phyloP scores from a whole-genome alignment of 495 filamentous ascomycete genomes.

The Penicillium maclennaniae region DNA sequence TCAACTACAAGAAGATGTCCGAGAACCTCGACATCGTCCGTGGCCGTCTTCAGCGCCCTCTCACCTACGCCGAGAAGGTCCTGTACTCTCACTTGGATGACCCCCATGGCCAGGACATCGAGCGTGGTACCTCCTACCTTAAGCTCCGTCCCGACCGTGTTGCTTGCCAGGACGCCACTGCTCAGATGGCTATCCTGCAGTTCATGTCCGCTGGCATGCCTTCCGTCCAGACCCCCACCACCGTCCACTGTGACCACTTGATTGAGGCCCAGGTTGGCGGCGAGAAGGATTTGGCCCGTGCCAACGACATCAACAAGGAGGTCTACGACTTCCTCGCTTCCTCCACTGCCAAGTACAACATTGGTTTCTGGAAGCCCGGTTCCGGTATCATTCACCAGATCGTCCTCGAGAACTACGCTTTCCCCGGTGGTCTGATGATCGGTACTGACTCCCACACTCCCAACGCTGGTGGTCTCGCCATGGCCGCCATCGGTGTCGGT shows the following conservation, averaged over 20 bases:
- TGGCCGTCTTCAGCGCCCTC: constrained; percentile 78
- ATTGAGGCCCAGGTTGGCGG: constrained; percentile 97
- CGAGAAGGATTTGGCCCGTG: constrained; percentile 88
- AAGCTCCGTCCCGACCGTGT: constrained; percentile 96
- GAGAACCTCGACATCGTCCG: constrained; percentile 94
- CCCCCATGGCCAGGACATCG: constrained; percentile 90
- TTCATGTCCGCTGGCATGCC: constrained; percentile 99
- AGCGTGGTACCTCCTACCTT: constrained; percentile 93
- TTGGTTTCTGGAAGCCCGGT: constrained; percentile 98
- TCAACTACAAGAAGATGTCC: constrained; percentile 93
- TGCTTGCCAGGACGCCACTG: constrained; percentile 98
- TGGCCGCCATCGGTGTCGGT: constrained; percentile 95
- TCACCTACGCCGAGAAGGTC: constrained; percentile 97
- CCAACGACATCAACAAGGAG: constrained; percentile 95
- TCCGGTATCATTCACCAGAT: constrained; percentile 99
- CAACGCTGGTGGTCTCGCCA: constrained; percentile 95
- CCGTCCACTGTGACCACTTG: constrained; percentile 98
- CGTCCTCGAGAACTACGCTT: constrained; percentile 96
- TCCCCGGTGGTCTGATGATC: constrained; percentile 97
- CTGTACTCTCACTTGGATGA: constrained; percentile 98
- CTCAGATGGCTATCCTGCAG: constrained; percentile 99
- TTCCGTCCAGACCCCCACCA: constrained; percentile 88
- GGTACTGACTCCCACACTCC: constrained; percentile 99
- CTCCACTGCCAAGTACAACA: constrained; percentile 98
- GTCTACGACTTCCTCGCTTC: constrained; percentile 97